Base-by-base conservation (phyloP, 176 grass and related monocot species). In the Typha latifolia region DNA sequence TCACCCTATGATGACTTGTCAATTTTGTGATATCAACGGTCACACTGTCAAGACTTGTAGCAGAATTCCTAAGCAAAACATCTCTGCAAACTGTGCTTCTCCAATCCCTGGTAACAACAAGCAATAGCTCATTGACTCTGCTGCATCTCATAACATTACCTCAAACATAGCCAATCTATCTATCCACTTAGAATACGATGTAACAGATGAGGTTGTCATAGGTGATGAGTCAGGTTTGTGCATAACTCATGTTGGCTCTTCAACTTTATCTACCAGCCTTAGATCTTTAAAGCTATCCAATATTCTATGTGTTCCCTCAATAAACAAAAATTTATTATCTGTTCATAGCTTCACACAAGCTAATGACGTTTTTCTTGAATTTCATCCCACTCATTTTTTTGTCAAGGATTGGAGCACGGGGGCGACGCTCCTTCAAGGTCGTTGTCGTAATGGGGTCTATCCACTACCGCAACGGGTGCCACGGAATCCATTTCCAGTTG, bases 331-430 rank as follows among this genome's bases (percentile, higher is more conserved):
- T 43, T 12, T 72, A 31, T 32, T 72, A n/a, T 59, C 23, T 59
- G 14, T 72, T 13, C 16, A 14, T 48, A 51, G 57, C 53, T 34
- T 72, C 0, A 43, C 14, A 0, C 3, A 16, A 12, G 21, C 53
- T 34, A 72, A 72, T 19, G 47, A 72, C 43, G 26, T 61, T 24
- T 24, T 32, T 2, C 12, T 72, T 34, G 23, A 62, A 48, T 62
- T 72, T 47, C 32, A 12, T 32, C 50, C 24, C 57, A 16, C 9
- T 61, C 43, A 34, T 62, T 72, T 27, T 61, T 34, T 72, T n/a
- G 21, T 72, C 7, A 72, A 72, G 69, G 51, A 72, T 57, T 8
- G n/a, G n/a, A 32, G 13, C 3, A 72, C 26, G 14, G 15, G n/a
- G 13, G 9, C 21, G 23, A 32, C 12, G 10, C 26, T 72, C 19